phyloP scores from a whole-genome alignment of 352 stramenopile species.

The Globisporangium acanthophoron region DNA sequence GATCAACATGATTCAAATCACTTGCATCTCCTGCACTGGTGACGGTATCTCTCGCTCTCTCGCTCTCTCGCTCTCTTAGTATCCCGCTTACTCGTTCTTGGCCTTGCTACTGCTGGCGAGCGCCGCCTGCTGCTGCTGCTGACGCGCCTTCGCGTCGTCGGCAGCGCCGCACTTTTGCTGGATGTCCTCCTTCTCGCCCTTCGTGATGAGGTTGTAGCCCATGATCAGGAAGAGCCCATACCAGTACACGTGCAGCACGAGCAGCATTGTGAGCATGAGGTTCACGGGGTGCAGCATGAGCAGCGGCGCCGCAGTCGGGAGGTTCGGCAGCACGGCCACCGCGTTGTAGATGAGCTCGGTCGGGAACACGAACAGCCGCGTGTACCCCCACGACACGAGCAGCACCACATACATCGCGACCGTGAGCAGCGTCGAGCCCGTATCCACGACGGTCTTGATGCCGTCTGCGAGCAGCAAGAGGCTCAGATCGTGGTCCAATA shows the following conservation, averaged over 20 bases:
- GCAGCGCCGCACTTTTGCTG: conserved; percentile 22
- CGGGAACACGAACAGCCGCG: conserved; percentile 33
- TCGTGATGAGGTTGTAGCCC: conserved; percentile 37
- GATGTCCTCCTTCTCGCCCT: conserved; percentile 38
- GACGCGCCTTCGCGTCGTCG: conserved; percentile 1
- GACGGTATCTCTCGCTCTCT: too few relatives aligned
- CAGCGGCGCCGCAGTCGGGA: conserved; percentile 23
- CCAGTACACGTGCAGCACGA: conserved; percentile 37
- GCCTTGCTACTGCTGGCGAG: conserved; percentile 2
- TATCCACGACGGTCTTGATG: conserved; percentile 68
- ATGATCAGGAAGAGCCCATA: conserved; percentile 39
- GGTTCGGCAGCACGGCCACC: conserved; percentile 18
- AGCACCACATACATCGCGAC: conserved; percentile 30
- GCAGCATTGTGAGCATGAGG: conserved; percentile 34
- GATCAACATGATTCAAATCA: too few relatives aligned
- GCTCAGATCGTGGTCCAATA: background rate
- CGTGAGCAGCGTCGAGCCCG: conserved; percentile 24
- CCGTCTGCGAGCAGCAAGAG: conserved; percentile 23
- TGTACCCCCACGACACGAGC: conserved; percentile 32
- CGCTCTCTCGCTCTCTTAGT: too few relatives aligned
- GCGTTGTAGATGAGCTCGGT: conserved; percentile 32
- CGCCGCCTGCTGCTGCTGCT: background rate
- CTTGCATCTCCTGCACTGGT: too few relatives aligned
- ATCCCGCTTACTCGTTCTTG: conserved; percentile 7
- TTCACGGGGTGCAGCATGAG: conserved; percentile 29